These are phyloP conservation scores for Dispira simplex DNA, from an alignment of 192 early-diverging fungal species.

Conservation along the genomic window DNA sequence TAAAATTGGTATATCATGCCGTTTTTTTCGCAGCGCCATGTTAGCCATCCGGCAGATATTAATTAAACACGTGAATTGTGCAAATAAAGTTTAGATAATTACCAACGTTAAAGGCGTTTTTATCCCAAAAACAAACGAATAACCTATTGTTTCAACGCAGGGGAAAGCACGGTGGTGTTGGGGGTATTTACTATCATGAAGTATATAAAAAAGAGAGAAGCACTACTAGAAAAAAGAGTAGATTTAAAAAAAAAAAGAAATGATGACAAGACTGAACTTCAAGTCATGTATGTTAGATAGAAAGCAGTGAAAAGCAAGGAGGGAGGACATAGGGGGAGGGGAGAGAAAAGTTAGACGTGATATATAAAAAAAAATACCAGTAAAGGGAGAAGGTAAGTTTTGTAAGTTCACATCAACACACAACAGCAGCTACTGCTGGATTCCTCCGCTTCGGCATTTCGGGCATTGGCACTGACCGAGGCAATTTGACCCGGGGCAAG, in stretches of 20 bases:
- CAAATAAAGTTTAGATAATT: too few species aligned
- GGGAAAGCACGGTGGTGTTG: too few species aligned
- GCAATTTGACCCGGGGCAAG: constrained; percentile 2
- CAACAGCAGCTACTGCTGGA: constrained; percentile 3
- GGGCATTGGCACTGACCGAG: not conserved
- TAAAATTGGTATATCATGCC: too few species aligned
- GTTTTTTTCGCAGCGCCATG: too few species aligned
- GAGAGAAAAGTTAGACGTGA: not conserved
- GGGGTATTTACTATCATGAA: too few species aligned
- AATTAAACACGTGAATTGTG: too few species aligned
- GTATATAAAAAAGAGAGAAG: too few species aligned
- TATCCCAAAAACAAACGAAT: too few species aligned
- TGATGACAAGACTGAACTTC: not conserved
- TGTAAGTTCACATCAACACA: not conserved
- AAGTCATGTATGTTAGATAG: not conserved
- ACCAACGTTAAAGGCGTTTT: too few species aligned
- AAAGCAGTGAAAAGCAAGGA: not conserved
- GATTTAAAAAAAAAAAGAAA: not conserved
- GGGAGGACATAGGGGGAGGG: not conserved
- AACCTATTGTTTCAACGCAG: too few species aligned
- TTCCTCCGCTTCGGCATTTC: not conserved
- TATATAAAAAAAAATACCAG: not conserved
- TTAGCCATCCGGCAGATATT: too few species aligned
- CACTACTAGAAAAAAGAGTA: not conserved
- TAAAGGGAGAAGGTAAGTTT: not conserved